phyloP scores from a whole-genome alignment of 1,284 basidiomycete genomes.

The Cutaneotrichosporon sp. region DNA sequence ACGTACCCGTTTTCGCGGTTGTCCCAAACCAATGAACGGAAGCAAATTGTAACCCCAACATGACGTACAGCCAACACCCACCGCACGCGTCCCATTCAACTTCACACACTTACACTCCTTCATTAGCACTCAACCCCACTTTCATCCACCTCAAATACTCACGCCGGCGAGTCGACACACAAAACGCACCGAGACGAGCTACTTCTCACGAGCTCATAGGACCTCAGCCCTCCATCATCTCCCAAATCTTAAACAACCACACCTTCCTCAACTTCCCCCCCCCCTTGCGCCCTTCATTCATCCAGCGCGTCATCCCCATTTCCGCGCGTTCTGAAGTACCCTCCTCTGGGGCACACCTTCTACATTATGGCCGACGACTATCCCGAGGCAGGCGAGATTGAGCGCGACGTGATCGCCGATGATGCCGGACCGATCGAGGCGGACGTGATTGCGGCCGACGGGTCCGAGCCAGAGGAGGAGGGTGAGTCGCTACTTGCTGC shows the following conservation, averaged over 20 bases:
- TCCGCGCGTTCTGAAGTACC: neutral
- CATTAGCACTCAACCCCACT: too few relatives aligned
- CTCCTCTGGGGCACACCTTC: neutral
- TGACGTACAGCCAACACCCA: too few relatives aligned
- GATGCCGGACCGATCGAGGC: slow-evolving; percentile 9
- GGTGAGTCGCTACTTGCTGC: slow-evolving; percentile 20
- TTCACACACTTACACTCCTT: too few relatives aligned
- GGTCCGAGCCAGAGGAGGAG: slow-evolving; percentile 30
- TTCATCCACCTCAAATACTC: too few relatives aligned
- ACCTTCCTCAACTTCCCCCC: too few relatives aligned
- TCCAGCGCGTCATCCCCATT: neutral
- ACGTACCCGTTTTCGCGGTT: too few relatives aligned
- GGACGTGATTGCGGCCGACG: slow-evolving; percentile 21
- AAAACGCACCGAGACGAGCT: too few relatives aligned
- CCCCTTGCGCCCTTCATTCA: neutral
- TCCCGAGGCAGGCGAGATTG: neutral
- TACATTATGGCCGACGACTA: neutral
- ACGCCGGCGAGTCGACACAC: too few relatives aligned
- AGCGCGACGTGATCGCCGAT: neutral
- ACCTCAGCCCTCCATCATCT: neutral
- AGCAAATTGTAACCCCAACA: too few relatives aligned
- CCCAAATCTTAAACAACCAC: too few relatives aligned
- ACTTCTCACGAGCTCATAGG: neutral
- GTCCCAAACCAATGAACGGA: too few relatives aligned
- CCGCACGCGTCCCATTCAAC: too few relatives aligned